Conservation (phyloP, 2,329 filamentous ascomycete genomes). For the Endoconidiophora polonica region DNA sequence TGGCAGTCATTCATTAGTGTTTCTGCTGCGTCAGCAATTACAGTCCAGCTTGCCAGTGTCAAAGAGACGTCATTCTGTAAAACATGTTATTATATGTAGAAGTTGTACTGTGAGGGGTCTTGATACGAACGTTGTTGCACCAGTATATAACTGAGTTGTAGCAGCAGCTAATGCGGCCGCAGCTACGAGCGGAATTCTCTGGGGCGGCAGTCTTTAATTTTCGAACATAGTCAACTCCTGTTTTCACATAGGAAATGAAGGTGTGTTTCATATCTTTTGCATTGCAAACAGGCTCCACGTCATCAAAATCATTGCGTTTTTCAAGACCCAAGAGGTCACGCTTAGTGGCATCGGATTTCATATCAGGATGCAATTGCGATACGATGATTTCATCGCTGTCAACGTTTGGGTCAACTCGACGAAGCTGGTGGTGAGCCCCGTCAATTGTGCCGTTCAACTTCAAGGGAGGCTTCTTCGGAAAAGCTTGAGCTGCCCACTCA, state of each 20-base stretch:
- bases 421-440: conserved; percentile 14
- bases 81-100: background rate
- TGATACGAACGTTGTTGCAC: conserved; percentile 9
- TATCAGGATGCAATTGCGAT: too few species aligned
- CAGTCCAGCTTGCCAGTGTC: conserved; percentile 3
- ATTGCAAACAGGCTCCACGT: conserved; percentile 1
- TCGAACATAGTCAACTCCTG: conserved; percentile 3
- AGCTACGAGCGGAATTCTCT: conserved; percentile 5
- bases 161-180: conserved; percentile 8
- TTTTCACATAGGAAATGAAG: conserved; percentile 8
- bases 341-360: background rate
- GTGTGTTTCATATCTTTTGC: background rate
- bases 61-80: background rate
- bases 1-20: background rate
- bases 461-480: background rate
- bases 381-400: conserved; percentile 6
- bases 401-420: conserved; percentile 14
- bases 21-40: conserved; percentile 3
- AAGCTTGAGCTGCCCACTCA: conserved; percentile 5
- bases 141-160: conserved; percentile 7
- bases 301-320: background rate
- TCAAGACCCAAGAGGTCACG: background rate
- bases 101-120: background rate
- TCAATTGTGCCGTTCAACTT: conserved; percentile 14
- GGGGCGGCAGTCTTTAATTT: background rate